A percentile compares a stretch with the other conserved stretches of the same genome.
Conservation (phyloP, 2,329 filamentous ascomycete species). For the Colletotrichum ledebouriae region DNA sequence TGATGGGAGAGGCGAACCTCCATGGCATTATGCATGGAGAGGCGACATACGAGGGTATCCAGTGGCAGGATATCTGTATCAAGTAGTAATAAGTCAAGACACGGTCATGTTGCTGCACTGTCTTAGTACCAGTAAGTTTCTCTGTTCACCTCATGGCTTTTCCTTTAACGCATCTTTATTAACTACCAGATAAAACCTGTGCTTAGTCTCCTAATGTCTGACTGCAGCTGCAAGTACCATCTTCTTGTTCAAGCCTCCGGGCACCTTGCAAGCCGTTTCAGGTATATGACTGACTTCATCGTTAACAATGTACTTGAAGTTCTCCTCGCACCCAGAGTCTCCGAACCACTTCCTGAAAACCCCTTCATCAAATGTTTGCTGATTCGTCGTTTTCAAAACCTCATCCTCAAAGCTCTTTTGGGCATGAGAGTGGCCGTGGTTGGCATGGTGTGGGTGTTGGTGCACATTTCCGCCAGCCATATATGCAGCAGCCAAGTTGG, state of each 20-base stretch:
- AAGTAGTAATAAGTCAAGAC: neutral
- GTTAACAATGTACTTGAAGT: conserved; percentile 33
- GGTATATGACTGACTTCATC: conserved; percentile 36
- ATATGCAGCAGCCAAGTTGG: conserved; percentile 36
- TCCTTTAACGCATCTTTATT: no score
- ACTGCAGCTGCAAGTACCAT: conserved; percentile 30
- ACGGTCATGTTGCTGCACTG: no score
- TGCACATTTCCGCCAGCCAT: neutral
- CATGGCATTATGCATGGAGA: conserved; percentile 41
- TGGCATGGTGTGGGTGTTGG: neutral
- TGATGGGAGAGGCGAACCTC: conserved; percentile 27
- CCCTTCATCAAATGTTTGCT: conserved; percentile 45
- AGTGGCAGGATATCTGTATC: conserved; percentile 27
- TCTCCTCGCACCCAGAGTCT: conserved; percentile 59
- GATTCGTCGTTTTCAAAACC: conserved; percentile 43
- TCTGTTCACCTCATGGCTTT: no score
- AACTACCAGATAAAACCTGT: no score
- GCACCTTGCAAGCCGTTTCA: conserved; percentile 3
- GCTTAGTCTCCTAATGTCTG: neutral
- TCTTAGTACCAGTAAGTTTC: no score
- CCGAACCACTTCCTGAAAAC: conserved; percentile 45
- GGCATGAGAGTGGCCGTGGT: conserved; percentile 1
- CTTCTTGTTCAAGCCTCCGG: conserved; percentile 30
- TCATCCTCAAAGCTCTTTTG: conserved; percentile 14
- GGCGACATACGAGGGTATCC: neutral